Evolutionary conservation across 116 monocot genomes (phyloP).

Genomic region (Dioscorea cayenensis): DNA sequence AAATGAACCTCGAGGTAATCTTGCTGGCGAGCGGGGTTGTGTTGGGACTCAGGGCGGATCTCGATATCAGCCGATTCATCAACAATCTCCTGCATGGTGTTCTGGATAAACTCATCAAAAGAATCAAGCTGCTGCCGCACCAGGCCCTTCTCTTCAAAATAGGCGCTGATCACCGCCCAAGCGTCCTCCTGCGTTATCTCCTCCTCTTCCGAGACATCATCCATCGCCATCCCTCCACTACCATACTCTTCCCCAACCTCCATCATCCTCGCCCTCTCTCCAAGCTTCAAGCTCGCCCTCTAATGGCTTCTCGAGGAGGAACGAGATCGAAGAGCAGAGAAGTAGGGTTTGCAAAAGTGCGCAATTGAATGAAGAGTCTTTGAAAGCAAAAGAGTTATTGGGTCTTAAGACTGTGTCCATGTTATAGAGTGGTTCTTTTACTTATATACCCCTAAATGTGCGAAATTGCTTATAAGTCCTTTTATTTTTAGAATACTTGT

Average conservation of each 20-base stretch:
- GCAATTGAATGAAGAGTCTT: too few relatives aligned
- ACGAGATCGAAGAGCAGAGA: too few relatives aligned
- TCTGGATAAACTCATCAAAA: constrained; percentile 92
- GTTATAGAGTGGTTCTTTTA: too few relatives aligned
- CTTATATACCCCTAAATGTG: too few relatives aligned
- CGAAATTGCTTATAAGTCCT: too few relatives aligned
- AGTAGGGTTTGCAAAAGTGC: too few relatives aligned
- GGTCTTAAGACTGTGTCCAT: too few relatives aligned
- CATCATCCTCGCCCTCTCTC: not conserved
- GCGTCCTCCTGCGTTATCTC: constrained; percentile 96
- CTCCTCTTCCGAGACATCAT: constrained; percentile 45
- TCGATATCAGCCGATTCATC: constrained; percentile 96
- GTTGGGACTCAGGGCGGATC: constrained; percentile 98
- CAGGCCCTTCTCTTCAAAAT: constrained; percentile 98
- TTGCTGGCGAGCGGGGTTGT: constrained; percentile 85
- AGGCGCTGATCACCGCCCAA: constrained; percentile 99
- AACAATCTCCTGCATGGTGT: constrained; percentile 98
- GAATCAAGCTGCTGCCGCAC: constrained; percentile 98
- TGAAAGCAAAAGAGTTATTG: too few relatives aligned
- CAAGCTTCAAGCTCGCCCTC: too few relatives aligned
- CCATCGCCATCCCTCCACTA: constrained; percentile 1
- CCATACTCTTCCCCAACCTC: not conserved
- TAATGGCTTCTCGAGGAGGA: too few relatives aligned
- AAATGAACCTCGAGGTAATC: constrained; percentile 70
- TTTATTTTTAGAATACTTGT: too few relatives aligned